These are phyloP conservation scores for Coemansia umbellata DNA, from an alignment of 192 early-diverging fungal species.

Conservation along the genomic window DNA sequence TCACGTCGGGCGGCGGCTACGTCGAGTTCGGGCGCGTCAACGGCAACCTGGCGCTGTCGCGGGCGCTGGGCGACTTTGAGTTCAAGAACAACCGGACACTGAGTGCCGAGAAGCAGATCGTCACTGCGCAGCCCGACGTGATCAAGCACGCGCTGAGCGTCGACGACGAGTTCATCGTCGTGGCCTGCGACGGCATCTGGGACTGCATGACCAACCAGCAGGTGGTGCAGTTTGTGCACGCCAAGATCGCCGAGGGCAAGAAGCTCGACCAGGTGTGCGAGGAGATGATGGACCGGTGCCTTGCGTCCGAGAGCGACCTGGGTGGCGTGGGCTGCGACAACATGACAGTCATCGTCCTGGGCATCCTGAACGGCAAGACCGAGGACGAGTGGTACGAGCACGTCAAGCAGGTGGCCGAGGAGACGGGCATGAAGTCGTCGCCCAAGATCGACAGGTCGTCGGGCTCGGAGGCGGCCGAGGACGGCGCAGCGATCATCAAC, in stretches of 20 bases:
- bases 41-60: slow-evolving; percentile 95
- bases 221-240: slow-evolving; percentile 81
- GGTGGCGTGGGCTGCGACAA: slow-evolving; percentile 98
- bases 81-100: slow-evolving; percentile 88
- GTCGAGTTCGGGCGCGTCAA: slow-evolving; percentile 99
- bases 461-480: slow-evolving; percentile 18
- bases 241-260: slow-evolving; percentile 58
- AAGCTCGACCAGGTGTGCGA: slow-evolving; percentile 74
- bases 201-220: slow-evolving; percentile 93
- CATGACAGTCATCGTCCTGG: slow-evolving; percentile 96
- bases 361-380: slow-evolving; percentile 71
- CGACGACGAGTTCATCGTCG: slow-evolving; percentile 84
- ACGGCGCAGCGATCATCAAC: slow-evolving; percentile 27
- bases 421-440: slow-evolving; percentile 38
- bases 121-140: slow-evolving; percentile 90
- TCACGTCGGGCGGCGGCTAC: slow-evolving; percentile 89
- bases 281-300: slow-evolving; percentile 85
- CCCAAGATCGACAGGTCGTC: slow-evolving; percentile 32
- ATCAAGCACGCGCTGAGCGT: slow-evolving; percentile 42
- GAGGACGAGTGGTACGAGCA: slow-evolving; percentile 72
- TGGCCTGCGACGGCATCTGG: slow-evolving; percentile 99
- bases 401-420: slow-evolving; percentile 46
- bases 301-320: slow-evolving; percentile 83
- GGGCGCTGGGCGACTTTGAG: slow-evolving; percentile 98
- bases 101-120: slow-evolving; percentile 84